Conservation (phyloP, 225 moss, liverwort and hornwort species). For the Sphagnum tenellum region DNA sequence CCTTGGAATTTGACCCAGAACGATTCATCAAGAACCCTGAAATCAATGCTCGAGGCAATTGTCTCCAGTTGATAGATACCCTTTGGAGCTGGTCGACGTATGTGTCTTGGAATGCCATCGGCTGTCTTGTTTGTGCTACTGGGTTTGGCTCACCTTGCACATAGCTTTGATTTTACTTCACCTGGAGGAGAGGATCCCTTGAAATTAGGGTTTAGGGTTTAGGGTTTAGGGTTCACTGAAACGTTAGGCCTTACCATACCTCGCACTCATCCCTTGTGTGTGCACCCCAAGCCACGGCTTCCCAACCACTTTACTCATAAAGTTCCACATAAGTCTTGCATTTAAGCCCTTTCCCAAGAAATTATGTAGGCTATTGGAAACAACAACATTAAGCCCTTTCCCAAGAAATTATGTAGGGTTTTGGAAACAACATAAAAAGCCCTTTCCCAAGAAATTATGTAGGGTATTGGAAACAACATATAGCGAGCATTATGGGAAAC, state of each 20-base stretch:
- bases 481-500: too few species aligned
- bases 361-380: too few species aligned
- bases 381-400: too few species aligned
- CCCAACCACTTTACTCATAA: background rate
- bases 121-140: conserved; percentile 14
- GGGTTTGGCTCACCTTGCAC: conserved; percentile 15
- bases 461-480: too few species aligned
- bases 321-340: too few species aligned
- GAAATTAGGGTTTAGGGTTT: conserved; percentile 23
- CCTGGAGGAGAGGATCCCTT: conserved; percentile 2
- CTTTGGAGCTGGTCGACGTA: conserved; percentile 15
- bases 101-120: conserved; percentile 17
- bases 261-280: conserved; percentile 5
- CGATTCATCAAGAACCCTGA: too few species aligned
- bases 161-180: conserved; percentile 19
- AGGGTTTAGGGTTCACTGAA: too few species aligned
- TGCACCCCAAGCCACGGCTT: conserved; percentile 16
- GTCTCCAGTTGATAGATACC: conserved; percentile 16
- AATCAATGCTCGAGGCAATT: conserved; percentile 13
- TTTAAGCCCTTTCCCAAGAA: too few species aligned
- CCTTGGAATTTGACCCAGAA: too few species aligned
- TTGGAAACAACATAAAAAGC: too few species aligned
- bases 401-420: too few species aligned
- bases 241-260: conserved; percentile 20
- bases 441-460: too few species aligned